Evolutionary conservation across 108 stramenopile species (phyloP).

Genomic region (Ochromonas danica): DNA sequence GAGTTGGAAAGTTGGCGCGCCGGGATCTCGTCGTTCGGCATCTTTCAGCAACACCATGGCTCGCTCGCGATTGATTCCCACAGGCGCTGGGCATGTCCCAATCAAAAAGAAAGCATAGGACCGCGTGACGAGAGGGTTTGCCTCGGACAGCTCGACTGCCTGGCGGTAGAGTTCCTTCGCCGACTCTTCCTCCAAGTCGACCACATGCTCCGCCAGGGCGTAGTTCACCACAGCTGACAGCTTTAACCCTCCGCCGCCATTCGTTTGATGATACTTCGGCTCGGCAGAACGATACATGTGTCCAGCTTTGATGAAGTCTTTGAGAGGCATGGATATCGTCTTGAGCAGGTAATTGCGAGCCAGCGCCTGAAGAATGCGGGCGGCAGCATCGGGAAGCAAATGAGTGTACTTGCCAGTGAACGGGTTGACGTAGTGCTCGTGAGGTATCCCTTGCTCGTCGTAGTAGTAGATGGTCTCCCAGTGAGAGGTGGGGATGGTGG

Average conservation of each 20-base stretch:
- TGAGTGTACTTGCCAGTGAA: slow-evolving; percentile 28
- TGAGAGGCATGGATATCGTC: neutral
- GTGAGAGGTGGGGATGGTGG: slow-evolving; percentile 2
- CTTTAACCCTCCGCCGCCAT: neutral
- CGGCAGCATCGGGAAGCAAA: slow-evolving; percentile 7
- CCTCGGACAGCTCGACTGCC: slow-evolving; percentile 22
- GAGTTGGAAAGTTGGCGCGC: neutral
- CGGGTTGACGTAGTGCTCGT: slow-evolving; percentile 25
- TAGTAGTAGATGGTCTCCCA: slow-evolving; percentile 25
- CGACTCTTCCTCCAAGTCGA: neutral
- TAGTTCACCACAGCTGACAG: slow-evolving; percentile 6
- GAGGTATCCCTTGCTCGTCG: neutral
- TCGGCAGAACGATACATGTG: neutral
- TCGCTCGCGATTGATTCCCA: slow-evolving; percentile 21
- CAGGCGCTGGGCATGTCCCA: neutral
- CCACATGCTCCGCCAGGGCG: neutral
- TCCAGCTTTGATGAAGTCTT: slow-evolving; percentile 10
- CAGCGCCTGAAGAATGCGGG: slow-evolving; percentile 5
- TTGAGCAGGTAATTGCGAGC: slow-evolving; percentile 17
- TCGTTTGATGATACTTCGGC: neutral
- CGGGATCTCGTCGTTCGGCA: slow-evolving; percentile 1
- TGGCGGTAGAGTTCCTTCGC: neutral
- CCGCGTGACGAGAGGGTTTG: slow-evolving; percentile 25
- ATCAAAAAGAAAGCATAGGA: slow-evolving; percentile 19
- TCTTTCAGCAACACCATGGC: neutral